Base-by-base conservation (phyloP, 306 rosid genomes). In the Ceratonia siliqua region DNA sequence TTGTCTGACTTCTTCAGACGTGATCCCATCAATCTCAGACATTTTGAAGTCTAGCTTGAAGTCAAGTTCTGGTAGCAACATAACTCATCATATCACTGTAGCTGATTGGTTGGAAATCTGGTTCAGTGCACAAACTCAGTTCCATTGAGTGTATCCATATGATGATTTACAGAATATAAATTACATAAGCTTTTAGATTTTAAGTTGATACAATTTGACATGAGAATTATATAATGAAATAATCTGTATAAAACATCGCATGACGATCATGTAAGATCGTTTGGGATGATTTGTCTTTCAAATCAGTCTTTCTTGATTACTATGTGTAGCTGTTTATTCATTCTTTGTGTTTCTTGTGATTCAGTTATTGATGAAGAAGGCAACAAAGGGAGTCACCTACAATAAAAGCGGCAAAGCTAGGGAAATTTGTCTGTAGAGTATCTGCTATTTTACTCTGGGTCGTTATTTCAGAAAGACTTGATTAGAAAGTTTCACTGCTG, bases 361-460 rank as follows among this genome's bases (percentile, higher is more conserved):
- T 62, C 78, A 82, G 83, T 43, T 5, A 63, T 45, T 45, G 81
- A 57, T 27, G 78, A 62, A 56, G 55, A 28, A 8, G 7, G n/a
- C 35, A 61, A 36, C 17, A 78, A 30, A 53, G 68, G 45, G 73
- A 74, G 20, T 28, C 72, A 68, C 10, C 74, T 52, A 78, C 72
- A 82, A 82, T 82, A 82, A 78, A 82, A 48, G 3, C 43, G 54
- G 73, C 56, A 78, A 57, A 59, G 64, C 39, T 46, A 7, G 43
- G 74, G 57, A 69, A 73, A 78, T 59, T 41, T 33, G 58, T 72
- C 35, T n/a, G 45, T 25, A 30, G 71, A 56, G 22, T 30, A 45
- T 81, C 41, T 73, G 49, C 20, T 18, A 20, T 42, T 70, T 62
- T 17, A 25, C 54, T 42, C 1, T 28, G 6, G 4, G 41, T 65